Evolutionary conservation across 148 eudicot genomes (phyloP).

Genomic region (Arbutus unedo): DNA sequence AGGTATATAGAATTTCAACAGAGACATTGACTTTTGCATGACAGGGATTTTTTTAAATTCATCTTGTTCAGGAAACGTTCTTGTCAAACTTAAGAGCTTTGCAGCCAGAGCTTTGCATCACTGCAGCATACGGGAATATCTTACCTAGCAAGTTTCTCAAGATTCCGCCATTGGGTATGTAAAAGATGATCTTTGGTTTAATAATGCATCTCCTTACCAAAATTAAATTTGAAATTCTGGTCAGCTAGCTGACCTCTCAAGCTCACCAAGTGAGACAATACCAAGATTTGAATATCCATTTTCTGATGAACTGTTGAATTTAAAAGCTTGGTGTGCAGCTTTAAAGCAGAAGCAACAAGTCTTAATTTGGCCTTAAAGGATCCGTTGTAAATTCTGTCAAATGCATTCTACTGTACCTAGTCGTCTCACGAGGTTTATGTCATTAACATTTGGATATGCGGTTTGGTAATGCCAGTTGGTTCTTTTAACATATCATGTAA

Average conservation of each 20-base stretch:
- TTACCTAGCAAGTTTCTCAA: constrained; percentile 78
- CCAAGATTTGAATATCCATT: neutral
- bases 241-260: neutral
- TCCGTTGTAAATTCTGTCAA: neutral
- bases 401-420: neutral
- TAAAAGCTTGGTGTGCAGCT: neutral
- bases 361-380: neutral
- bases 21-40: neutral
- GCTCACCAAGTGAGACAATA: neutral
- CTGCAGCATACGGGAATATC: constrained; percentile 97
- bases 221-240: neutral
- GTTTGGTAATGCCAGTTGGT: too few species aligned
- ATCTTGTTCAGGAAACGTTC: constrained; percentile 62
- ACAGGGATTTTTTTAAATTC: constrained; percentile 13
- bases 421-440: neutral
- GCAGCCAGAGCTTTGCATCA: constrained; percentile 91
- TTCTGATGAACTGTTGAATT: neutral
- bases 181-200: neutral
- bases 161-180: constrained; percentile 83
- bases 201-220: neutral
- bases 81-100: constrained; percentile 61
- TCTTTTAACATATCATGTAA: too few species aligned
- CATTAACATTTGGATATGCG: neutral
- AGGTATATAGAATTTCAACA: neutral
- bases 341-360: neutral